Evolutionary conservation across 78 protist genomes (phyloP).

Genomic region (Speleostelium caveatum): DNA sequence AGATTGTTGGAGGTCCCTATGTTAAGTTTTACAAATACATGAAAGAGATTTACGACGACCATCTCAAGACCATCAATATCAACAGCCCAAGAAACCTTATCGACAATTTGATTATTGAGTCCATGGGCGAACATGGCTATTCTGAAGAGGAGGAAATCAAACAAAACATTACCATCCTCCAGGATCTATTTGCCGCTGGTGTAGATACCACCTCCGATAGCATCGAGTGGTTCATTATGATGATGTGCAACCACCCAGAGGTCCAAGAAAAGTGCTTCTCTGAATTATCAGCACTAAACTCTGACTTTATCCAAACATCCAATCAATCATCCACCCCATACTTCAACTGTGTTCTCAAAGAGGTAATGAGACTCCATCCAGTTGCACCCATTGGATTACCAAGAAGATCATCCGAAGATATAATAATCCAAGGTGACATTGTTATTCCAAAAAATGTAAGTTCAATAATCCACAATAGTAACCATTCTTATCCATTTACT

Average conservation of each 20-base stretch:
- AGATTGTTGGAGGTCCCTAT: no score
- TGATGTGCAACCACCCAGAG: constrained; percentile 21
- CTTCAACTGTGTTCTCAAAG: constrained; percentile 4
- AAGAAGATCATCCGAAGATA: no score
- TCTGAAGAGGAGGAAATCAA: neutral
- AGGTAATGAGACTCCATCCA: constrained; percentile 18
- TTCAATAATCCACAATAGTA: no score
- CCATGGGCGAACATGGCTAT: neutral
- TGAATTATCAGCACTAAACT: constrained; percentile 6
- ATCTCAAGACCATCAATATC: neutral
- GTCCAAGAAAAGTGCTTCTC: constrained; percentile 18
- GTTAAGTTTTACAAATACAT: no score
- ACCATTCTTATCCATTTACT: no score
- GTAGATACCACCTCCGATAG: constrained; percentile 12
- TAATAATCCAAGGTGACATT: no score
- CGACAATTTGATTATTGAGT: neutral
- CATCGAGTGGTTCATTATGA: constrained; percentile 23
- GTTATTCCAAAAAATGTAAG: no score
- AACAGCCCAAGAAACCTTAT: neutral
- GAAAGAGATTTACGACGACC: neutral
- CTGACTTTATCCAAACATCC: neutral
- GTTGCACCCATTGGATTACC: constrained; percentile 1
- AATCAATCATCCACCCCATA: constrained; percentile 6
- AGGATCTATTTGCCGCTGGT: constrained; percentile 40
- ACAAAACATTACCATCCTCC: neutral